A percentile compares a stretch with the other conserved stretches of the same genome.
phyloP scores from a whole-genome alignment of 805 yeast species.

The Starmerella vitae region DNA sequence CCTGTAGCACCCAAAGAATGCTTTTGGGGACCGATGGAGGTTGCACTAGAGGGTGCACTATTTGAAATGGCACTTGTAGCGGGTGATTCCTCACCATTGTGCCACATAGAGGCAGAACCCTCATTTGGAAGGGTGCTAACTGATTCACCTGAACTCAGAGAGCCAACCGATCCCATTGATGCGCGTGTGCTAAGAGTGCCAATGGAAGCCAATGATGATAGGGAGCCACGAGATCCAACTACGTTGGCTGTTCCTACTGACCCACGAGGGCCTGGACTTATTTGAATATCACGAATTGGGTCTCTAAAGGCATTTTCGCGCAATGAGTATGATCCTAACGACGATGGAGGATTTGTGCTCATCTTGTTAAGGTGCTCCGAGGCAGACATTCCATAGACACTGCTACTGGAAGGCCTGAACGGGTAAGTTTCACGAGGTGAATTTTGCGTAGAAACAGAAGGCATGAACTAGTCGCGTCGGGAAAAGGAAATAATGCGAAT shows the following conservation, averaged over 20 bases:
- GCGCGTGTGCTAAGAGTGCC: slow-evolving; percentile 7
- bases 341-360: background rate
- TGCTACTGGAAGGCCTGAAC: slow-evolving; percentile 1
- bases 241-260: slow-evolving; percentile 1
- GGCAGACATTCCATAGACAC: background rate
- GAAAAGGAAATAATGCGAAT: background rate
- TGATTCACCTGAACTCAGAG: slow-evolving; percentile 1
- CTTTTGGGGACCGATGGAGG: background rate
- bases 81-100: background rate
- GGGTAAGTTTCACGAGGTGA: slow-evolving; percentile 12
- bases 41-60: background rate
- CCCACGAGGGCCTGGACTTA: slow-evolving; percentile 9
- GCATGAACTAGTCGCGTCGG: slow-evolving; percentile 2
- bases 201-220: slow-evolving; percentile 5
- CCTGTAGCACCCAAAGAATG: background rate
- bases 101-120: background rate
- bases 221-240: slow-evolving; percentile 7
- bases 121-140: background rate
- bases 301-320: background rate
- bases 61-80: background rate
- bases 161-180: slow-evolving; percentile 6
- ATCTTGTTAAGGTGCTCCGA: background rate
- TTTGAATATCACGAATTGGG: slow-evolving; percentile 4
- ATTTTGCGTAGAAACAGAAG: slow-evolving; percentile 6
- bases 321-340: background rate